Evolutionary conservation across 2,329 filamentous ascomycete genomes (phyloP), one percentile per base, ranked within the genome.

Genomic region (Phaeophleospora eucalypticola): DNA sequence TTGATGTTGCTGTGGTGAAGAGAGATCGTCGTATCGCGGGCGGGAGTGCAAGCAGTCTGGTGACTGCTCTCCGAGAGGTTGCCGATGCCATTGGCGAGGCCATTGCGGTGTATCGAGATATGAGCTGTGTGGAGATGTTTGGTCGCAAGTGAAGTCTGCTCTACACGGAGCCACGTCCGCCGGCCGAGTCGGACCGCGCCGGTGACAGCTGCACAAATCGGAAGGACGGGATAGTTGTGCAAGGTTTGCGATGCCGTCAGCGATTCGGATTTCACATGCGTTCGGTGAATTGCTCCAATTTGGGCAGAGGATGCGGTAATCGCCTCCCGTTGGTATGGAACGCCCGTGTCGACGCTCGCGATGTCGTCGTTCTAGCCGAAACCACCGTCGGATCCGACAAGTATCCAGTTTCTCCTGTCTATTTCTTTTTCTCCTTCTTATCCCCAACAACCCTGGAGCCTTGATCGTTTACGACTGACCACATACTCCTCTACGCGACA

Each of bases 41-140:
- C 8, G 62, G 61, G 6, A 65, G 51, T 4, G 56, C 51, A 12
- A 65, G 51, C 3, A 64, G 41, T 15, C 49, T 49, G 24, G 43
- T 43, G 8, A 58, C 20, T 2, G 45, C 43, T n/a, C 20, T 41
- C 35, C 42, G 45, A 19, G 50, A 49, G 8, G 29, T 12, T 15
- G 27, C 24, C 15, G 48, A 43, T 12, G 32, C 24, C 43, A 44
- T 39, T 15, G 32, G 29, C 20, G 36, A 29, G 7, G 52, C 52
- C 46, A 49, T 52, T 19, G 19, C 36, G 20, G 14, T 41, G 2
- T n/a, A n/a, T n/a, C n/a, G n/a, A n/a, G n/a, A n/a, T n/a, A n/a
- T n/a, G n/a, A n/a, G n/a, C n/a, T n/a, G n/a, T n/a, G n/a, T n/a
- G n/a, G n/a, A n/a, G n/a, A 19, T 36, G 29, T 14, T 42, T 35